Evolutionary conservation across 805 yeast genomes (phyloP).

Genomic region (Candida corydali): DNA sequence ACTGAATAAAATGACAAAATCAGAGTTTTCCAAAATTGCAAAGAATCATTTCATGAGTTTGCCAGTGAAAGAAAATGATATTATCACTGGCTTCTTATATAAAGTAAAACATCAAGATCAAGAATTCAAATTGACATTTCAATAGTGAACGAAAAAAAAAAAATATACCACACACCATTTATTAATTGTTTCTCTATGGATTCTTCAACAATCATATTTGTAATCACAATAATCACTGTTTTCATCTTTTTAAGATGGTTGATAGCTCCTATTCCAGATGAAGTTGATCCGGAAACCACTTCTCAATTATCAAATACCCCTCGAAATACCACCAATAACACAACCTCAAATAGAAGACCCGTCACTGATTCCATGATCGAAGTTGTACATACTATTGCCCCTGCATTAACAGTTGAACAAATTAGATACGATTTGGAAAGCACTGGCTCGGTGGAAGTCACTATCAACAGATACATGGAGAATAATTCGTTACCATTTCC

Average conservation of each 20-base stretch:
- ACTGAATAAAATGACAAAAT: slow-evolving; percentile 46
- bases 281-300: slow-evolving; percentile 4
- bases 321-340: neutral
- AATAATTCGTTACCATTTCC: slow-evolving; percentile 60
- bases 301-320: slow-evolving; percentile 4
- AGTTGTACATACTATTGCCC: slow-evolving; percentile 80
- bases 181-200: slow-evolving; percentile 38
- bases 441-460: slow-evolving; percentile 76
- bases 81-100: slow-evolving; percentile 83
- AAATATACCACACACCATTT: neutral
- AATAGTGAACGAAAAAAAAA: slow-evolving; percentile 1
- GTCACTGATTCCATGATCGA: slow-evolving; percentile 76
- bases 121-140: slow-evolving; percentile 31
- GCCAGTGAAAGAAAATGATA: slow-evolving; percentile 74
- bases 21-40: slow-evolving; percentile 55
- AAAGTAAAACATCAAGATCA: slow-evolving; percentile 68
- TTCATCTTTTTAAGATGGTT: slow-evolving; percentile 65
- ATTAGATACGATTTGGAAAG: slow-evolving; percentile 69
- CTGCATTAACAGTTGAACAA: slow-evolving; percentile 62
- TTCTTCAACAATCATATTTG: slow-evolving; percentile 48
- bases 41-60: slow-evolving; percentile 62
- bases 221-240: slow-evolving; percentile 46
- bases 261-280: slow-evolving; percentile 48
- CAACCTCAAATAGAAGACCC: slow-evolving; percentile 29
- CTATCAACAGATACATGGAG: slow-evolving; percentile 68